phyloP scores from a whole-genome alignment of 768 basidiomycete species.

The Tylopilus balloui region DNA sequence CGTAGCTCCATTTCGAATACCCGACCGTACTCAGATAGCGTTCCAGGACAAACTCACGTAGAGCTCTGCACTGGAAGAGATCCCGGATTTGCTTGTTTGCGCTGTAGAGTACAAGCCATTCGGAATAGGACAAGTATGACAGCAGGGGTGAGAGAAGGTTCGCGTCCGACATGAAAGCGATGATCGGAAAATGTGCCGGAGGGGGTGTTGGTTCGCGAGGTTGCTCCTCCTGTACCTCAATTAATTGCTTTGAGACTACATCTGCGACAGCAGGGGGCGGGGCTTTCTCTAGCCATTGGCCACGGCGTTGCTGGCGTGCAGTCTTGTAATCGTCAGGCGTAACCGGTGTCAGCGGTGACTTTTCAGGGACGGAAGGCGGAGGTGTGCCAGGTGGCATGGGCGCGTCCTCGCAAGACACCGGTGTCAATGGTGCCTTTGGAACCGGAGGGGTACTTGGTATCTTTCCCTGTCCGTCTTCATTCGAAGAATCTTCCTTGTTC shows the following conservation, averaged over 20 bases:
- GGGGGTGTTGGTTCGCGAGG: conserved; percentile 22
- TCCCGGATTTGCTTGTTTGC: conserved; percentile 52
- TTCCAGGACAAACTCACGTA: conserved; percentile 65
- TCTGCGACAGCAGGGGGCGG: conserved; percentile 35
- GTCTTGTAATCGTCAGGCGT: conserved; percentile 38
- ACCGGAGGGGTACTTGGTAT: neutral
- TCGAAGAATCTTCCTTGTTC: conserved; percentile 5
- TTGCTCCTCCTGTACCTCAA: conserved; percentile 15
- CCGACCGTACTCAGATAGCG: conserved; percentile 68
- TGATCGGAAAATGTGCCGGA: conserved; percentile 45
- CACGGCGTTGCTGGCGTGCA: conserved; percentile 39
- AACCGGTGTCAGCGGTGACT: conserved; percentile 11
- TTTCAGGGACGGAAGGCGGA: neutral
- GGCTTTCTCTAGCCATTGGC: conserved; percentile 38
- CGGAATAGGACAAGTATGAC: conserved; percentile 62
- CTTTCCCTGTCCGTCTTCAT: conserved; percentile 11
- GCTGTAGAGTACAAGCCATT: conserved; percentile 61
- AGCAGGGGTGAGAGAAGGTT: conserved; percentile 52
- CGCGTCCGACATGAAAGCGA: conserved; percentile 50
- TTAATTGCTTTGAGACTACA: conserved; percentile 22
- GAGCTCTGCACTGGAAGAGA: conserved; percentile 44
- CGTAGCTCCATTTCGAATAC: conserved; percentile 58
- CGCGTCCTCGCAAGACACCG: neutral
- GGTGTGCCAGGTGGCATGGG: neutral
- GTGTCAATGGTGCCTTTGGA: neutral